Conservation (phyloP, 2,329 filamentous ascomycete species). For the Aspergillus caelatus region DNA sequence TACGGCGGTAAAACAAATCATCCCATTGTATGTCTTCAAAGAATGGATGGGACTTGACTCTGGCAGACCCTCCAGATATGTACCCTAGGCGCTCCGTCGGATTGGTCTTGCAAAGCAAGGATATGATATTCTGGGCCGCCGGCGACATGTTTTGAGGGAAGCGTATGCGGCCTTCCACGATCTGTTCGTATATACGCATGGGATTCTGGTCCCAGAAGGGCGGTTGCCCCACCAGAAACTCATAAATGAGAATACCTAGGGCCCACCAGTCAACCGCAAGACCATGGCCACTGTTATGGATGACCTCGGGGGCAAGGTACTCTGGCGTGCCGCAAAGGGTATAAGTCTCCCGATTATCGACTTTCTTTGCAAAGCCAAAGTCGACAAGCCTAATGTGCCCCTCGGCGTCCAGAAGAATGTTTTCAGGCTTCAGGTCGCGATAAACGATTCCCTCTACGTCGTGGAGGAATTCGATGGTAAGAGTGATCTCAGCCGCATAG, state of each 20-base stretch:
- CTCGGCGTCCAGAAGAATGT: conserved; percentile 66
- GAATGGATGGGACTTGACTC: conserved; percentile 65
- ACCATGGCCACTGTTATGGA: conserved; percentile 66
- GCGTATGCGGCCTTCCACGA: conserved; percentile 64
- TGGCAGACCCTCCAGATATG: conserved; percentile 61
- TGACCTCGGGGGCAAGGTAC: conserved; percentile 69
- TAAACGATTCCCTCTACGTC: conserved; percentile 67
- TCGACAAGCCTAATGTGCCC: conserved; percentile 69
- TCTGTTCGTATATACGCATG: conserved; percentile 71
- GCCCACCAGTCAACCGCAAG: conserved; percentile 72
- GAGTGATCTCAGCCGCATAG: conserved; percentile 67
- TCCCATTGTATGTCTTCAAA: conserved; percentile 66
- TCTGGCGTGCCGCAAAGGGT: conserved; percentile 69
- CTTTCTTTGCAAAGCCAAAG: conserved; percentile 69
- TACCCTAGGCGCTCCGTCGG: conserved; percentile 65
- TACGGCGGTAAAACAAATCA: conserved; percentile 60
- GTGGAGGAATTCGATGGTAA: conserved; percentile 67
- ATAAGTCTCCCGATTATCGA: conserved; percentile 61
- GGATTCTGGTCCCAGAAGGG: conserved; percentile 71
- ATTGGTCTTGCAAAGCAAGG: conserved; percentile 64
- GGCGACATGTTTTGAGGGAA: conserved; percentile 63
- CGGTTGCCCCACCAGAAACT: conserved; percentile 68
- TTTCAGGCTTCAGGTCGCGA: conserved; percentile 68
- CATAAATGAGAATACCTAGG: conserved; percentile 67
- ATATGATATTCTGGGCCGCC: conserved; percentile 64